phyloP scores from a whole-genome alignment of 2,329 filamentous ascomycete species.

The Pestalotiopsis sp. region DNA sequence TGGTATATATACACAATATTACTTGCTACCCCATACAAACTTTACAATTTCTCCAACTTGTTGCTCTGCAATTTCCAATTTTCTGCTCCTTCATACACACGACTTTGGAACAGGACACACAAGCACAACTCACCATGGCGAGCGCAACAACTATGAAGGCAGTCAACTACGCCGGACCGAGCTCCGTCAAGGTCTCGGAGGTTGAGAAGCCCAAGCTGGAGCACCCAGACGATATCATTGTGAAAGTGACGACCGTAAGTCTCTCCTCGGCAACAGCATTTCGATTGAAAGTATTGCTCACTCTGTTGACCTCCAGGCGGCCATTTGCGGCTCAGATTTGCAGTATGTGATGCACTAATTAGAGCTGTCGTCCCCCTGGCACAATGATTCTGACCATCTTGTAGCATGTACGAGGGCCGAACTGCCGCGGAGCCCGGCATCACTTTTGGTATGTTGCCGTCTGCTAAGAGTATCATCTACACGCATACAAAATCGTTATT shows the following conservation, averaged over 20 bases:
- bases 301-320: conserved; percentile 21
- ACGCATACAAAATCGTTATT: fast-evolving
- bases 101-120: background rate
- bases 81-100: background rate
- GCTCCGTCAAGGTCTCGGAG: conserved; percentile 64
- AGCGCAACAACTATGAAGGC: conserved; percentile 56
- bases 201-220: conserved; percentile 59
- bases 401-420: conserved; percentile 66
- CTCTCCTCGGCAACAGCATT: background rate
- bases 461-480: background rate
- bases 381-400: conserved; percentile 24
- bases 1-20: background rate
- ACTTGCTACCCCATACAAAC: background rate
- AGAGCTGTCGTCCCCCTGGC: conserved; percentile 9
- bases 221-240: conserved; percentile 66
- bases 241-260: conserved; percentile 64
- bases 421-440: conserved; percentile 65
- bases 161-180: conserved; percentile 64
- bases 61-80: background rate
- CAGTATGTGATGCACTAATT: conserved; percentile 34
- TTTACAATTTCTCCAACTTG: background rate
- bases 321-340: conserved; percentile 57
- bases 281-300: background rate
- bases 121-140: background rate
- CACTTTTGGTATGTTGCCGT: conserved; percentile 52